Base-by-base conservation (phyloP, 108 stramenopile species). In the Ochromonas danica region DNA sequence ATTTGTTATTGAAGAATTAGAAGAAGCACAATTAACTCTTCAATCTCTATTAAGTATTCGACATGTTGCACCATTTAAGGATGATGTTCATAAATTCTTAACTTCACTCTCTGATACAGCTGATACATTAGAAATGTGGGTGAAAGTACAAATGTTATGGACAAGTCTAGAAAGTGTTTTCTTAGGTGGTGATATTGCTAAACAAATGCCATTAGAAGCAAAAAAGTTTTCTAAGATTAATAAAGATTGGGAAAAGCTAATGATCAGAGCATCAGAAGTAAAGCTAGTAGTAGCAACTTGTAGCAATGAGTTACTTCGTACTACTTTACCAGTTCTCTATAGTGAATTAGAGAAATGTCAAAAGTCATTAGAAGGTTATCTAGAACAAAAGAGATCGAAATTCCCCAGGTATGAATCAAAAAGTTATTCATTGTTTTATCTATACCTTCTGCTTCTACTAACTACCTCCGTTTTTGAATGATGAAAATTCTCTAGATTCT, bases 131-230 rank as follows among this genome's bases (percentile, higher is more conserved):
- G 89, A 43, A 25, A 67, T 67, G 63, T 67, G 63, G 63, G 63
- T 67, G 71, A 40, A 72, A 72, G 61, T 78, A 1, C 89, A 90
- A 43, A 80, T 85, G 71, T 35, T 87, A 43, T 90, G 89, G 89
- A 87, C 86, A 10, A 71, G 85, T 25, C 81, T 90, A 14, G 89
- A 90, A 61, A 82, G 80, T 75, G 89, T 90, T 3, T 90, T 90
- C 78, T 82, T 85, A 78, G 89, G 89, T 36, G 89, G 89, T 6
- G 89, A 90, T 71, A 90, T 90, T 61, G 89, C 89, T 6, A 90
- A 89, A 80, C 89, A 89, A 62, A 89, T 90, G 89, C 89, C 89
- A 17, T 43, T 83, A 3, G 89, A 89, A 43, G 89, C 89, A 17
- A 90, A 89, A 65, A 88, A 88, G 43, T 90, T 90, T 65, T 84